phyloP scores from a whole-genome alignment of 176 grass and related monocot genomes.

The Rhynchospora pubera region DNA sequence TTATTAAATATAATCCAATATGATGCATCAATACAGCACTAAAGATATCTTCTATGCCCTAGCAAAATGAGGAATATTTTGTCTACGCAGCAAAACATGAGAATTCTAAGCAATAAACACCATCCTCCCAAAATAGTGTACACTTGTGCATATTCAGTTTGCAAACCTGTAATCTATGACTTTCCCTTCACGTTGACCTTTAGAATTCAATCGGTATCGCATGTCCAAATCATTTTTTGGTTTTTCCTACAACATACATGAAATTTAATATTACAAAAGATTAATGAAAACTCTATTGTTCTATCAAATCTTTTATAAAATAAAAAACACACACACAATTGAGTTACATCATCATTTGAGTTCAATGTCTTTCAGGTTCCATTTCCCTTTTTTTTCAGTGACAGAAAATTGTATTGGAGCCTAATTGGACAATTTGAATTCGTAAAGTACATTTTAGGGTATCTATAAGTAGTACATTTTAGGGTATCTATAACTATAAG shows the following conservation, averaged over 20 bases:
- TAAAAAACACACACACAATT: background rate
- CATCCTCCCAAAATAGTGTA: background rate
- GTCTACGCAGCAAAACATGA: background rate
- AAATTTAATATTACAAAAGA: background rate
- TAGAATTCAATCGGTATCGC: conserved; percentile 85
- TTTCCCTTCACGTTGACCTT: conserved; percentile 86
- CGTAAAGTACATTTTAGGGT: too few relatives aligned
- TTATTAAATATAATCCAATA: background rate
- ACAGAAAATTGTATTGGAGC: background rate
- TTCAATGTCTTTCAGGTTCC: background rate
- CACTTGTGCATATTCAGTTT: background rate
- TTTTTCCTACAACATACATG: conserved; percentile 63
- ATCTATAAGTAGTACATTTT: too few relatives aligned
- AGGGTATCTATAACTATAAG: background rate
- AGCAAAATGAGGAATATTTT: background rate
- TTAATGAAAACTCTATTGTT: background rate
- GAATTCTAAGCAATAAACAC: background rate
- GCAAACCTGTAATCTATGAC: conserved; percentile 90
- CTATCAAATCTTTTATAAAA: background rate
- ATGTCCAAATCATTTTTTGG: conserved; percentile 92
- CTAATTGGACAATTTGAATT: background rate
- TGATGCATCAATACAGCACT: background rate
- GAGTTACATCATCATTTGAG: background rate
- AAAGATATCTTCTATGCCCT: background rate
- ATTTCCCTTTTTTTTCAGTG: background rate